These are phyloP conservation scores for Boletus smithii DNA, from an alignment of 1,284 basidiomycete species.

Conservation along the genomic window DNA sequence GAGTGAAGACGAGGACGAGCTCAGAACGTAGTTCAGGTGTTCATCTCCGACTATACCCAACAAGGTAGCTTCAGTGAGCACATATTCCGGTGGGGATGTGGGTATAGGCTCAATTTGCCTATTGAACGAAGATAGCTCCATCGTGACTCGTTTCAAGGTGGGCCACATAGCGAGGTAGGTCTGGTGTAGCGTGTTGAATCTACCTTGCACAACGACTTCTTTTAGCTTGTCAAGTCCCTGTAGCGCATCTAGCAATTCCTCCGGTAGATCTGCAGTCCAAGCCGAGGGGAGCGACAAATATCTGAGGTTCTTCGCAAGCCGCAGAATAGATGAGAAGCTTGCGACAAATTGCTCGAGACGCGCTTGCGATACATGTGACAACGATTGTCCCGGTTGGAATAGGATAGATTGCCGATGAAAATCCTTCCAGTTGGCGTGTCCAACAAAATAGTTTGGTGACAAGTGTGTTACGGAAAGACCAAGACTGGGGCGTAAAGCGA, in stretches of 20 bases:
- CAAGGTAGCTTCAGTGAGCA: neutral
- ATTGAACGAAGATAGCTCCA: neutral
- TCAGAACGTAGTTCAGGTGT: neutral
- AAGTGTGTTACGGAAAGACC: slow-evolving; percentile 1
- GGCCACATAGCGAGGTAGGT: neutral
- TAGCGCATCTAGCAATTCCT: neutral
- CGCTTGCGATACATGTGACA: neutral
- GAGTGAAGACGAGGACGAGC: neutral
- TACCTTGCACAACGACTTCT: neutral
- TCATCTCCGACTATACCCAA: neutral
- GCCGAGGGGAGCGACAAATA: neutral
- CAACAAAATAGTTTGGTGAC: neutral
- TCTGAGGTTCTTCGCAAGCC: neutral
- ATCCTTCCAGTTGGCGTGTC: neutral
- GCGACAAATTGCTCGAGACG: neutral
- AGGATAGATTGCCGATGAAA: neutral
- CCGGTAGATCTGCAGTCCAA: no score
- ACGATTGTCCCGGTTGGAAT: neutral
- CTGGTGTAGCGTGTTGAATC: neutral
- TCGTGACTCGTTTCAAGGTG: neutral
- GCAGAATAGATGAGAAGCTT: slow-evolving; percentile 1
- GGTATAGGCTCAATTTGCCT: neutral
- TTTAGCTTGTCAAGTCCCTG: neutral
- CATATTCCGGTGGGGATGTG: neutral
- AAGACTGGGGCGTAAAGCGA: neutral